These are phyloP conservation scores for Backusella psychrophila DNA, from an alignment of 192 early-diverging fungal species.

Conservation along the genomic window DNA sequence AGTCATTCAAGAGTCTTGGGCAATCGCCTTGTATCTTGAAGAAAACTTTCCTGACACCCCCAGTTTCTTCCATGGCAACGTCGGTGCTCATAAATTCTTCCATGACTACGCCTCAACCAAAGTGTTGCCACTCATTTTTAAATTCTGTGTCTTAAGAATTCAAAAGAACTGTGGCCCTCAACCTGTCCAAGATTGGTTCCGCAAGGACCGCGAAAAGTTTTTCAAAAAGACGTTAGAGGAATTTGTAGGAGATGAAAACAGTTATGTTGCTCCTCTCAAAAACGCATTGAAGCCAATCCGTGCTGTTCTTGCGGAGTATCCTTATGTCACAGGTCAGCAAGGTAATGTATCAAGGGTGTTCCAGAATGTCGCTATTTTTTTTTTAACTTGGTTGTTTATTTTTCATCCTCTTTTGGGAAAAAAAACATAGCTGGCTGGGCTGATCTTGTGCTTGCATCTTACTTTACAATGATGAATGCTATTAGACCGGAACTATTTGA, in stretches of 20 bases:
- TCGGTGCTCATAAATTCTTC: conserved; percentile 43
- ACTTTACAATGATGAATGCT: conserved; percentile 30
- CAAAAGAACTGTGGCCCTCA: conserved; percentile 23
- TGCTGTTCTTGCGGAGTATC: conserved; percentile 20
- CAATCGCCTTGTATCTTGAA: conserved; percentile 60
- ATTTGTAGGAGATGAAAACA: conserved; percentile 28
- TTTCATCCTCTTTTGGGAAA: not conserved
- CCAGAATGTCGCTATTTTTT: not conserved
- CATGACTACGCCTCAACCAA: conserved; percentile 34
- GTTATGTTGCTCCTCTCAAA: conserved; percentile 23
- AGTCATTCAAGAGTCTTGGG: conserved; percentile 47
- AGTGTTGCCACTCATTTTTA: conserved; percentile 27
- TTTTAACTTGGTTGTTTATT: not conserved
- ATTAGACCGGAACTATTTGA: conserved; percentile 37
- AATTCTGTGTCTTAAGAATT: conserved; percentile 31
- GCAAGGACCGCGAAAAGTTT: conserved; percentile 38
- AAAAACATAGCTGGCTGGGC: conserved; percentile 37
- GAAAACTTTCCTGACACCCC: conserved; percentile 51
- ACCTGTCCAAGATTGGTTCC: conserved; percentile 32
- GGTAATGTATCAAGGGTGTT: conserved; percentile 27
- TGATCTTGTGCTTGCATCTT: conserved; percentile 37
- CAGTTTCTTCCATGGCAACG: conserved; percentile 36
- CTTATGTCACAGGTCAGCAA: conserved; percentile 37
- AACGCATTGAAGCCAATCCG: conserved; percentile 25
- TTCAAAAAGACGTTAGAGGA: conserved; percentile 27